A percentile compares a stretch with the other conserved stretches of the same genome.
phyloP scores from a whole-genome alignment of 257 asterid genomes.

The Jacaranda mimosifolia region DNA sequence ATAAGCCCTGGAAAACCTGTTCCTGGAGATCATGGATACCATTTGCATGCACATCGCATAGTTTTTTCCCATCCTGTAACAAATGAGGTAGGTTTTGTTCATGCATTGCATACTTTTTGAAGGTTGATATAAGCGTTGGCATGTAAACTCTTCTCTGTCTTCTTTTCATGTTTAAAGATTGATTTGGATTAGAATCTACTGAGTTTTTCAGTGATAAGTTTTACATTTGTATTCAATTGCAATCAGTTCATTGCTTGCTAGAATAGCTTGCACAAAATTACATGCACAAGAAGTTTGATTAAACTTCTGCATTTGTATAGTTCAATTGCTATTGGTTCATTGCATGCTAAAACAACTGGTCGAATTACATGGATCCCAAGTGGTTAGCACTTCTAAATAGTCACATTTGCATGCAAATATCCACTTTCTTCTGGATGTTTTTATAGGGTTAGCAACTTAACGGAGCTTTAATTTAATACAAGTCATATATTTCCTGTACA shows the following conservation, averaged over 20 bases:
- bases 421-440: background rate
- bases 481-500: background rate
- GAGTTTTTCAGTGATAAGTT: background rate
- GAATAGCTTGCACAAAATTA: background rate
- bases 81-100: conserved; percentile 57
- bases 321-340: background rate
- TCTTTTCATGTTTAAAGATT: background rate
- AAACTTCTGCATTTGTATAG: background rate
- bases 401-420: background rate
- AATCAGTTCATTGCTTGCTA: background rate
- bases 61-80: conserved; percentile 73
- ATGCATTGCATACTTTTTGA: conserved; percentile 22
- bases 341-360: background rate
- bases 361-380: background rate
- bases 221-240: background rate
- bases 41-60: conserved; percentile 85
- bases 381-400: background rate
- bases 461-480: background rate
- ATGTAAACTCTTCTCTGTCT: background rate
- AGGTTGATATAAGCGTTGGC: background rate
- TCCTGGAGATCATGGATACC: conserved; percentile 98
- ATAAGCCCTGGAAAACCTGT: conserved; percentile 95
- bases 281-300: background rate
- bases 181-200: background rate
- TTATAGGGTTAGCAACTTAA: background rate